phyloP scores from a whole-genome alignment of 2,329 filamentous ascomycete genomes.

The Cladophialophora yegresii region DNA sequence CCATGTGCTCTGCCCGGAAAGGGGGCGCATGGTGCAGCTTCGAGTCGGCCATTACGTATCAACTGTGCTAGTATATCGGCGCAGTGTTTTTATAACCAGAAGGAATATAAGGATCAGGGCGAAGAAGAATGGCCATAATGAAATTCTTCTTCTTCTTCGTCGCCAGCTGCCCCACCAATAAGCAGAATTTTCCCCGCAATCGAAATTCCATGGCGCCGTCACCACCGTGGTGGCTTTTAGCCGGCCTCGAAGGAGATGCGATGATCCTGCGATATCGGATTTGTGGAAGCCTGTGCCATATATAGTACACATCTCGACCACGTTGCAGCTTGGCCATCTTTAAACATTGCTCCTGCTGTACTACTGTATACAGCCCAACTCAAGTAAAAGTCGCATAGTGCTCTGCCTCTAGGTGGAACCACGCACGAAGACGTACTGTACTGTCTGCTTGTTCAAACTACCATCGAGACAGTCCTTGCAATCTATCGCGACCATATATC shows the following conservation, averaged over 20 bases:
- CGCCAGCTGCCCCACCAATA: background rate
- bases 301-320: background rate
- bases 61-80: background rate
- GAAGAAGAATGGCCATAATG: background rate
- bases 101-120: background rate
- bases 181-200: background rate
- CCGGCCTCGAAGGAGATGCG: background rate
- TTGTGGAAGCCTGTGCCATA: background rate
- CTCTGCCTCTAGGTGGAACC: too few species aligned
- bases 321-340: background rate
- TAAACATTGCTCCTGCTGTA: background rate
- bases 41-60: constrained; percentile 21
- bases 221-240: background rate
- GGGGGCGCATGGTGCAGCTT: constrained; percentile 48
- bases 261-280: background rate
- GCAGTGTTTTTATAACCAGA: background rate
- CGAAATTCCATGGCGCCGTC: background rate
- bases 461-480: too few species aligned
- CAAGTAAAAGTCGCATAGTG: too few species aligned
- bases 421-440: too few species aligned
- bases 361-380: background rate
- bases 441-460: too few species aligned
- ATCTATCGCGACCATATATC: too few species aligned
- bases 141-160: background rate
- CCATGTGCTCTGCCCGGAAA: constrained; percentile 72